Evolutionary conservation across 2,329 filamentous ascomycete species (phyloP), one percentile per base, ranked within the genome.

Genomic region (Penicillium sp.): DNA sequence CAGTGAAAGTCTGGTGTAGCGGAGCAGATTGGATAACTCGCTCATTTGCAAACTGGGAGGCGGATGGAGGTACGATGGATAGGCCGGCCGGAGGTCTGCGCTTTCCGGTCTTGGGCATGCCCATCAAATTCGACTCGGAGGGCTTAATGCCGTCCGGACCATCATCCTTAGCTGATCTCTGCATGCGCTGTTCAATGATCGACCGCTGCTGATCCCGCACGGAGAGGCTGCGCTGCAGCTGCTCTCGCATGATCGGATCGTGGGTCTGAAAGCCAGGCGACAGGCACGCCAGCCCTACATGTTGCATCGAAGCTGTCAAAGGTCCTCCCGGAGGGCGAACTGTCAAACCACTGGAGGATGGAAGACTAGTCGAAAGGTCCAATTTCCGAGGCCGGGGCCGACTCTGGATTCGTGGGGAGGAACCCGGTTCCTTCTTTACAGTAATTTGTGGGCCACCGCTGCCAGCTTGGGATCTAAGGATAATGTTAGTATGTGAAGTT

Each of bases 261-360:
- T 97, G 90, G 17, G 94, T 97, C 65, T 96, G 88, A 70, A 99
- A 97, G 53, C 94, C 94, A 0, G 94, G 94, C 2, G 94, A 97
- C 55, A 99, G 81, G 70, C 94, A 99, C 42, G 93, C 93, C 56
- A 97, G 83, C 57, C 94, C 94, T 27, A 97, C 90, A 75, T 97
- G 91, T 68, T 96, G 92, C 70, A 97, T 93, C 42, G 84, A 85
- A 25, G 88, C 88, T 9, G 91, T 94, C 76, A 96, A 80, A 38
- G 84, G 84, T 33, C 79, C 79, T 21, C 81, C 84, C 1, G 89
- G 85, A 29, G 91, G 89, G 39, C 91, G 86, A 51, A 87, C 87
- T 6, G 89, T 79, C 62, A 81, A 69, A 25, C 77, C 76, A 10
- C 77, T 77, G 63, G 79, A 80, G 43, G 73, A 75, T 3, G 76